These are phyloP conservation scores for Psilocybe cubensis DNA, from an alignment of 768 basidiomycete species.

Conservation along the genomic window DNA sequence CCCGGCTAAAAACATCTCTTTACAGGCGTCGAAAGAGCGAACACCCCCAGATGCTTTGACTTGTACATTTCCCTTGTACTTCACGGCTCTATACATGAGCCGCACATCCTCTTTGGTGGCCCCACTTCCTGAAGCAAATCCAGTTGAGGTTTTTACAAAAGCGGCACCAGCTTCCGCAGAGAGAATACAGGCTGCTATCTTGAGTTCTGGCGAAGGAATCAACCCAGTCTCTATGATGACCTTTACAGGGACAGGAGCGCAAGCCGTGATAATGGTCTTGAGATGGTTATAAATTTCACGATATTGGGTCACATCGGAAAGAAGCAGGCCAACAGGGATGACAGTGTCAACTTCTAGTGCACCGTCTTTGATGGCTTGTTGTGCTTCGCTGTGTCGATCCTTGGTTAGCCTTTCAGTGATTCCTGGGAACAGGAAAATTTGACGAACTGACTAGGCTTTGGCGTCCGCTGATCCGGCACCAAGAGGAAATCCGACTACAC, in stretches of 20 bases:
- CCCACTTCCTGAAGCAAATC: conserved; percentile 47
- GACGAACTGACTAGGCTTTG: conserved; percentile 45
- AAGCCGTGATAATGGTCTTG: conserved; percentile 37
- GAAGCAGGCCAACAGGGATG: conserved; percentile 50
- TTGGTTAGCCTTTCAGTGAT: conserved; percentile 6
- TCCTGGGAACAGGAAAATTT: not conserved
- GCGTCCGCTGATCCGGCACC: conserved; percentile 46
- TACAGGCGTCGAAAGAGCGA: conserved; percentile 46
- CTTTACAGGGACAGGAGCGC: conserved; percentile 41
- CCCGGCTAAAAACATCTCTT: conserved; percentile 51
- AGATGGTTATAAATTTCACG: conserved; percentile 43
- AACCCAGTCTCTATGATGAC: conserved; percentile 57
- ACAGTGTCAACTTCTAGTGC: conserved; percentile 58
- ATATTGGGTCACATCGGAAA: conserved; percentile 38
- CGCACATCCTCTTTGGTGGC: conserved; percentile 48
- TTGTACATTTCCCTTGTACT: conserved; percentile 35
- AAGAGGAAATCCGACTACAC: conserved; percentile 55
- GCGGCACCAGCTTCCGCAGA: conserved; percentile 53
- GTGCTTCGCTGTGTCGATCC: conserved; percentile 41
- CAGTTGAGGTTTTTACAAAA: conserved; percentile 60
- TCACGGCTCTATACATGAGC: conserved; percentile 45
- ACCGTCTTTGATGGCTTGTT: conserved; percentile 47
- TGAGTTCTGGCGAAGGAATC: conserved; percentile 43
- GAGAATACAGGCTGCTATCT: conserved; percentile 48
- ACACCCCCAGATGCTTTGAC: conserved; percentile 59